Conservation (phyloP, 2,329 filamentous ascomycete species). For the Eutypa lata region DNA sequence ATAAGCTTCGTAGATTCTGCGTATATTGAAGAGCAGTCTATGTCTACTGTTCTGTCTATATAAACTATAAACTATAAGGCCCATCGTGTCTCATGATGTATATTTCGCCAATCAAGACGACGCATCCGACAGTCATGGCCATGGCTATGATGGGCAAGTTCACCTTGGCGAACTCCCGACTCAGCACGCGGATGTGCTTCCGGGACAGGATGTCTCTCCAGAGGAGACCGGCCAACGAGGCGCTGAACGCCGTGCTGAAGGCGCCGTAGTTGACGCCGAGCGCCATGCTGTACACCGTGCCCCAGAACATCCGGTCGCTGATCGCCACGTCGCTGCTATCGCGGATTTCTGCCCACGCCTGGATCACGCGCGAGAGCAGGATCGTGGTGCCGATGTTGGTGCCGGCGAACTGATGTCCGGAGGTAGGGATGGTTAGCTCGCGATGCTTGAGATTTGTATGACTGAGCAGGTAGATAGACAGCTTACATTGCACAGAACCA, state of each 20-base stretch:
- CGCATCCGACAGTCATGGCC: conserved; percentile 47
- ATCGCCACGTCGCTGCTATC: conserved; percentile 43
- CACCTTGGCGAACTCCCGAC: conserved; percentile 63
- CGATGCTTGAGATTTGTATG: conserved; percentile 8
- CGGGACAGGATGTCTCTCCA: conserved; percentile 68
- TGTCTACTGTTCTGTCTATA: too few relatives aligned
- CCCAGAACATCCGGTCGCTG: conserved; percentile 67
- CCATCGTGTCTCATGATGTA: conserved; percentile 50
- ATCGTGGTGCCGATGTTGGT: conserved; percentile 78
- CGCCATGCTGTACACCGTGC: conserved; percentile 71
- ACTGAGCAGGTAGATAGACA: conserved; percentile 13
- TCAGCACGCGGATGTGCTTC: conserved; percentile 64
- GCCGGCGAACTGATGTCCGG: conserved; percentile 63
- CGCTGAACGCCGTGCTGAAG: conserved; percentile 70
- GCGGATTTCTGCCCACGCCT: conserved; percentile 65
- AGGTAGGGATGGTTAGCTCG: background rate
- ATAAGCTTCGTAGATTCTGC: too few relatives aligned
- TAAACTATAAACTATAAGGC: conserved; percentile 27
- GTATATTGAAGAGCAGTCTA: too few relatives aligned
- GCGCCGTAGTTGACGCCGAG: conserved; percentile 73
- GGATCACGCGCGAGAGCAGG: conserved; percentile 66
- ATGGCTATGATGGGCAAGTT: conserved; percentile 50
- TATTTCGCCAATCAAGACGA: conserved; percentile 59
- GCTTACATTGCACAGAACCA: conserved; percentile 70
- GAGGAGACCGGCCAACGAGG: conserved; percentile 66